Base-by-base conservation (phyloP, 129 eudicot genomes). In the Pittosporum tobira region DNA sequence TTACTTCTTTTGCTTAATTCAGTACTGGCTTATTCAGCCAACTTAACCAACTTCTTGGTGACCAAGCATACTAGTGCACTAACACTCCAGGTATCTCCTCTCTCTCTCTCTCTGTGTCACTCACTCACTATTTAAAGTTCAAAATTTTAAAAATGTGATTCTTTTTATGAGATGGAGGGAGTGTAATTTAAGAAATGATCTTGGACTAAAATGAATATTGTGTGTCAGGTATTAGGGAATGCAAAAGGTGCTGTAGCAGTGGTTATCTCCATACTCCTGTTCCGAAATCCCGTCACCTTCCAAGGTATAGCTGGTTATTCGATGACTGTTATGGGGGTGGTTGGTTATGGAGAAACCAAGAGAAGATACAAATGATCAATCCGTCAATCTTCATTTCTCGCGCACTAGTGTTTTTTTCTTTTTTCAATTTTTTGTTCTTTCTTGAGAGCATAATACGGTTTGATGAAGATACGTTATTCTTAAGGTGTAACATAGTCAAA, bases 171-270 rank as follows among this genome's bases (percentile, higher is more conserved):
- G n/a, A n/a, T n/a, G n/a, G n/a, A n/a, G n/a, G n/a, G n/a, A n/a
- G n/a, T n/a, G n/a, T n/a, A n/a, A n/a, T n/a, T n/a, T n/a, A n/a
- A n/a, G n/a, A n/a, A n/a, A n/a, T n/a, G n/a, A n/a, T n/a, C n/a
- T n/a, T n/a, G n/a, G n/a, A n/a, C n/a, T n/a, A n/a, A n/a, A n/a
- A n/a, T n/a, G n/a, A n/a, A 40, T 29, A 21, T 3, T 59, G 16
- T 67, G n/a, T 36, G 16, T 57, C 81, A 91, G 95, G 98, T 91
- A 21, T 60, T 91, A 21, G 98, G 95, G 48, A 91, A 91, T 72
- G 98, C 98, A 15, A 91, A 91, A 73, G 95, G 98, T 13, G 98
- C 95, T 6, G 98, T 91, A 61, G 98, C 95, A 6, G 98, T 91
- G 44, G 96, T 91, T 2, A 83, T 91, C 72, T 91, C 98, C 11